Evolutionary conservation across 805 yeast species (phyloP).

Genomic region (Millerozyma miso): DNA sequence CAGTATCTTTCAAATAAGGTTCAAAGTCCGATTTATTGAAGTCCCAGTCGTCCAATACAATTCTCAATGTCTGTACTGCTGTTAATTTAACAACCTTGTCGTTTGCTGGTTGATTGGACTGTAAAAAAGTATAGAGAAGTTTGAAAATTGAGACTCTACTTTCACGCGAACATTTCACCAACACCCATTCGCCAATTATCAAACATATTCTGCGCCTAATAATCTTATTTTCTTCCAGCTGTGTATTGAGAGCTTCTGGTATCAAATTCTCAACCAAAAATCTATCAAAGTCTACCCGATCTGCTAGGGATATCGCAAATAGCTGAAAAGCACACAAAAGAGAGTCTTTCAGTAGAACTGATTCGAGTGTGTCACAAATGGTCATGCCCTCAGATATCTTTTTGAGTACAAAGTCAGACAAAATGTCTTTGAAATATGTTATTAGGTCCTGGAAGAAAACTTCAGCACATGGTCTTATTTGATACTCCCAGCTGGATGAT

Average conservation of each 20-base stretch:
- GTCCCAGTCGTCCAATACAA: constrained; percentile 81
- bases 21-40: constrained; percentile 65
- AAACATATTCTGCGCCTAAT: constrained; percentile 74
- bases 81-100: constrained; percentile 82
- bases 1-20: constrained; percentile 56
- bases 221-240: constrained; percentile 49
- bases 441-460: constrained; percentile 75
- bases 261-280: constrained; percentile 55
- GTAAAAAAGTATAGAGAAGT: constrained; percentile 49
- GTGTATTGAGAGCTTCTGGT: constrained; percentile 56
- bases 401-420: constrained; percentile 52
- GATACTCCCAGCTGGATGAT: constrained; percentile 74
- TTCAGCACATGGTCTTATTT: constrained; percentile 83
- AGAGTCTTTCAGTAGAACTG: constrained; percentile 70
- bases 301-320: constrained; percentile 62
- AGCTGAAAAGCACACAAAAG: constrained; percentile 79
- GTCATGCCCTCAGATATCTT: constrained; percentile 48
- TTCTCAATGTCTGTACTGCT: constrained; percentile 63
- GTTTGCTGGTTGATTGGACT: constrained; percentile 39
- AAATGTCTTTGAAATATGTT: constrained; percentile 52
- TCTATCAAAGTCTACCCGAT: constrained; percentile 64
- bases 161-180: constrained; percentile 57
- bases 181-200: constrained; percentile 77
- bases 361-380: constrained; percentile 31
- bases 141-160: constrained; percentile 57